Percentiles rank a stretch among this genome's conserved stretches.
Conservation (phyloP, 1,284 basidiomycete species). For the Mycosarcoma mackinlayi region DNA sequence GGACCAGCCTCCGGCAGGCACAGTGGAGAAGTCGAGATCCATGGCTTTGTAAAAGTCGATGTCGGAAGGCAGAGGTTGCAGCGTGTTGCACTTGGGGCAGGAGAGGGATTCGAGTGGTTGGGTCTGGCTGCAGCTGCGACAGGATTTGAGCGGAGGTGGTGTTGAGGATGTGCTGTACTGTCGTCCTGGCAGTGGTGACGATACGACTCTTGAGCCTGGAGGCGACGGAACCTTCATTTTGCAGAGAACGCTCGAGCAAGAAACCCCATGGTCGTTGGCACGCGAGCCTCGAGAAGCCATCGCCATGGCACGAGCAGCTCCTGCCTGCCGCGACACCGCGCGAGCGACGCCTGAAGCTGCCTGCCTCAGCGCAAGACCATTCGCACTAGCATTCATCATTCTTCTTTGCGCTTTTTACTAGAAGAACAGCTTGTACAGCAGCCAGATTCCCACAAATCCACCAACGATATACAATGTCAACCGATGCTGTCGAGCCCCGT, state of each 20-base stretch:
- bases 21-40: conserved; percentile 42
- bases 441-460: conserved; percentile 51
- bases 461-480: conserved; percentile 55
- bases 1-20: conserved; percentile 55
- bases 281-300: neutral
- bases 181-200: neutral
- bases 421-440: conserved; percentile 55
- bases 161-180: conserved; percentile 18
- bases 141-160: conserved; percentile 32
- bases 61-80: conserved; percentile 55
- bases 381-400: conserved; percentile 4
- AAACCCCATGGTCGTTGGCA: neutral
- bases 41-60: conserved; percentile 60
- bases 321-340: neutral
- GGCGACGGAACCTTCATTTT: neutral
- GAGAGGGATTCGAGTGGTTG: conserved; percentile 48
- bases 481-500: conserved; percentile 50
- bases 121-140: conserved; percentile 33
- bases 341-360: neutral
- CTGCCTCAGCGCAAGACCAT: neutral
- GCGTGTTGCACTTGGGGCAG: conserved; percentile 46
- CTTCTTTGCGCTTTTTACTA: neutral
- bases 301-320: neutral
- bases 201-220: neutral
- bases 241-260: neutral